A percentile compares a stretch with the other conserved stretches of the same genome.
Conservation (phyloP, 2,329 filamentous ascomycete genomes). For the Aspergillus thermomutatus region DNA sequence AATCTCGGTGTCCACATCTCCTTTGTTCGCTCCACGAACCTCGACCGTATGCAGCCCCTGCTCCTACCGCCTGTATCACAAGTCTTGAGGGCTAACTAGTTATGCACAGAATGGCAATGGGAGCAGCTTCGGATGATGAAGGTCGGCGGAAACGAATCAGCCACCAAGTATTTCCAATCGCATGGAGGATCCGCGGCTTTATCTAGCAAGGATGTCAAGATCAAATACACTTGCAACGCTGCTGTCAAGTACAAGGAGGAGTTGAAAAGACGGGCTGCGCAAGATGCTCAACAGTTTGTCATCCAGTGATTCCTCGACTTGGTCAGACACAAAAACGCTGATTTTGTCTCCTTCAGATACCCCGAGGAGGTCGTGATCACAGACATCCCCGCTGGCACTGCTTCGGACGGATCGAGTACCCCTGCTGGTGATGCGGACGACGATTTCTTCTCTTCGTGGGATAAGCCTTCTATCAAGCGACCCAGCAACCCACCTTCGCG, state of each 20-base stretch:
- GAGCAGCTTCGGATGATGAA: slow-evolving; percentile 97
- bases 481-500: slow-evolving; percentile 91
- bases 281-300: slow-evolving; percentile 78
- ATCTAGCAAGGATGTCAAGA: slow-evolving; percentile 93
- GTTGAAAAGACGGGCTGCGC: slow-evolving; percentile 76
- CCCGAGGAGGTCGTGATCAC: slow-evolving; percentile 82
- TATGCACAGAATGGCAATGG: slow-evolving; percentile 85
- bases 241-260: slow-evolving; percentile 98
- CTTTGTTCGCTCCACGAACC: slow-evolving; percentile 96
- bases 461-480: slow-evolving; percentile 94
- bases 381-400: slow-evolving; percentile 61
- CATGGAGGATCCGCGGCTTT: slow-evolving; percentile 92
- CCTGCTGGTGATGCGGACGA: slow-evolving; percentile 79
- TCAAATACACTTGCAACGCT: slow-evolving; percentile 91
- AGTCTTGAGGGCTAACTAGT: slow-evolving; percentile 18
- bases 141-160: slow-evolving; percentile 95
- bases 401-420: slow-evolving; percentile 65
- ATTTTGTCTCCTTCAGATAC: slow-evolving; percentile 53
- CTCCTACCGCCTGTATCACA: slow-evolving; percentile 1
- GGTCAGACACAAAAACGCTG: slow-evolving; percentile 8
- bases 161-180: slow-evolving; percentile 96
- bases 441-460: slow-evolving; percentile 99
- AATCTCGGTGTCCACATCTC: slow-evolving; percentile 99
- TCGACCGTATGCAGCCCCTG: slow-evolving; percentile 73
- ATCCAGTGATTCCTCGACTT: neutral